Base-by-base conservation (phyloP, 2,329 filamentous ascomycete genomes). In the Claviceps citrina region DNA sequence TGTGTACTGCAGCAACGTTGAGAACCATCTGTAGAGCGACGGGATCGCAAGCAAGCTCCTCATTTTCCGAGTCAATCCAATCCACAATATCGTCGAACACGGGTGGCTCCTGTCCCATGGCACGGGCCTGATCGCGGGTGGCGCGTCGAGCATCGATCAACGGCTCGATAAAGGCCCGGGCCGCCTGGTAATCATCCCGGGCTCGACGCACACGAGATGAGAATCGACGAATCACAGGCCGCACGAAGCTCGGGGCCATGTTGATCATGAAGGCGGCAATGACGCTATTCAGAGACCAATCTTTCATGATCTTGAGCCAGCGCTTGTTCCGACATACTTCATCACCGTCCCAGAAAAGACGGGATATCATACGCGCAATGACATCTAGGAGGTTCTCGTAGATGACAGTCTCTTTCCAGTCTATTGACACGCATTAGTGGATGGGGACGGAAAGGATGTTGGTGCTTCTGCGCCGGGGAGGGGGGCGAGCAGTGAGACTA, bases 1-100 rank as follows among this genome's bases (percentile, higher is more conserved):
- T 39, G 20, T 44, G 43, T 9, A 44, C 43, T 7, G 43, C 43
- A 7, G 43, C 43, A 18, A 44, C 43, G 33, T 39, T 42, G 19
- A 44, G 40, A 7, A 44, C 43, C 43, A 44, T 44, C 15, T 44
- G 43, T 6, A 44, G 26, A 24, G 43, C 43, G n/a, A 44, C 43
- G 3, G 43, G 43, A 22, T 44, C 43, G 7, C 43, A 42, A n/a
- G 36, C 36, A n/a, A 31, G n/a, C 19, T 40, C 40, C 31, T 44
- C 36, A 10, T 42, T 38, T 30, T 44, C 43, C 20, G 43, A 42
- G 27, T 44, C 43, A 20, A 44, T 42, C 43, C 43, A 44, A 25
- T 44, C 43, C 18, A 44, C 40, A 42, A 44, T 37, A 25, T 44
- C 43, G 26, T 44, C 37, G 30, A 44, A 44, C 1, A 28, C 16